These are phyloP conservation scores for Capsaspora owczarzaki DNA, from an alignment of 78 protist species.

Conservation along the genomic window DNA sequence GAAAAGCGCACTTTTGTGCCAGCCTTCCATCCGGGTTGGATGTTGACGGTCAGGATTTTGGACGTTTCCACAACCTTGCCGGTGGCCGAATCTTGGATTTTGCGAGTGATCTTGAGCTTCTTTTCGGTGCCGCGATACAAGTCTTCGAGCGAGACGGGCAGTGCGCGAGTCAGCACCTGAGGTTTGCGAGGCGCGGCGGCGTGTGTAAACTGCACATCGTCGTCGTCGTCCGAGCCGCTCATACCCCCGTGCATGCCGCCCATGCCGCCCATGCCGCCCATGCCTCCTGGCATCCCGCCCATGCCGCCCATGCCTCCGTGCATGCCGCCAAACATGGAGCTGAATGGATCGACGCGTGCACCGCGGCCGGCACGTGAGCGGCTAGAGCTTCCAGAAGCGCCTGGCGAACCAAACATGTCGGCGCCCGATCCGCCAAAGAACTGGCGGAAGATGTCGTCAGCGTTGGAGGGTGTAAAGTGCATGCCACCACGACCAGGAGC, in stretches of 20 bases:
- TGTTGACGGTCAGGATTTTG: slow-evolving; percentile 26
- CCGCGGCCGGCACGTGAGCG: neutral
- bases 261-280: slow-evolving; percentile 13
- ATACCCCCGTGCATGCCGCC: slow-evolving; percentile 27
- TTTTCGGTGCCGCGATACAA: slow-evolving; percentile 34
- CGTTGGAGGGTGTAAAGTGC: slow-evolving; percentile 16
- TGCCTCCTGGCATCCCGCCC: slow-evolving; percentile 24
- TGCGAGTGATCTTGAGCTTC: slow-evolving; percentile 39
- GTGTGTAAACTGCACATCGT: neutral
- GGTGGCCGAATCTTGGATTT: slow-evolving; percentile 8
- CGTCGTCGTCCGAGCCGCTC: neutral
- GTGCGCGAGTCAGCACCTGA: neutral
- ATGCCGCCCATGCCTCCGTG: slow-evolving; percentile 9
- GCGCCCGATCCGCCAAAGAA: slow-evolving; percentile 24
- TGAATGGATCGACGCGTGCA: neutral
- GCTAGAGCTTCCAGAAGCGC: slow-evolving; percentile 7
- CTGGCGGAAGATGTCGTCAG: slow-evolving; percentile 28
- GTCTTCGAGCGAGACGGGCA: slow-evolving; percentile 37
- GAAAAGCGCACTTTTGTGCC: slow-evolving; percentile 62
- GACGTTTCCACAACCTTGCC: neutral
- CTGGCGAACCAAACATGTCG: neutral
- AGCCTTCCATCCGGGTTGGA: slow-evolving; percentile 62
- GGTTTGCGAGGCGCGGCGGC: neutral
- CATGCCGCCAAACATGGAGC: slow-evolving; percentile 14
- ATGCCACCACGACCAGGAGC: slow-evolving; percentile 4